phyloP scores from a whole-genome alignment of 176 grass and related monocot genomes.

The Pharus latifolius region DNA sequence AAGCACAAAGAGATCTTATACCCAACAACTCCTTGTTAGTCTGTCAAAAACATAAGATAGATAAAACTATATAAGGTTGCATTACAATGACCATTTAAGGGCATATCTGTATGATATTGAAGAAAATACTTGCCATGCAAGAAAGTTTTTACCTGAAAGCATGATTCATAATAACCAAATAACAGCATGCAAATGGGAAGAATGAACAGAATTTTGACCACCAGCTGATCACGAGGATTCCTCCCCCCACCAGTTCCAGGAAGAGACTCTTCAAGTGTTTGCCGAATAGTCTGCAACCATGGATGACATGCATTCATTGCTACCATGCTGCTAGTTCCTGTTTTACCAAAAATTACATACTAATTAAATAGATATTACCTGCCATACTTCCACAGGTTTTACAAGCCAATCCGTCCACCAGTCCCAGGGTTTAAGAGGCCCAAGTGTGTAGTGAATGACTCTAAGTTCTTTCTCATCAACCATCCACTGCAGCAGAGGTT shows the following conservation, averaged over 20 bases:
- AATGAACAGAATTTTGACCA: conserved; percentile 60
- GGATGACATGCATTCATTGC: conserved; percentile 2
- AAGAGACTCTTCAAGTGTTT: conserved; percentile 75
- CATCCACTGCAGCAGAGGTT: conserved; percentile 72
- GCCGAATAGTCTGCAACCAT: conserved; percentile 54
- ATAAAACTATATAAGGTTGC: neutral
- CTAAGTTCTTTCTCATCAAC: conserved; percentile 89
- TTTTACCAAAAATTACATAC: conserved; percentile 1
- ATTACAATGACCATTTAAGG: neutral
- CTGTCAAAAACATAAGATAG: conserved; percentile 32
- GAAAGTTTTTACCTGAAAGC: conserved; percentile 54
- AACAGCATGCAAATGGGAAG: conserved; percentile 58
- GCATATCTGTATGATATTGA: neutral
- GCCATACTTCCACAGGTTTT: conserved; percentile 94
- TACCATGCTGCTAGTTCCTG: neutral
- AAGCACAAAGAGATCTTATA: conserved; percentile 22
- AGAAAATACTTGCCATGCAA: conserved; percentile 1
- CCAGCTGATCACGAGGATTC: conserved; percentile 49
- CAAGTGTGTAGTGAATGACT: conserved; percentile 90
- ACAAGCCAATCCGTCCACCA: conserved; percentile 96
- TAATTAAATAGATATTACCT: conserved; percentile 45
- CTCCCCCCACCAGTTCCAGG: conserved; percentile 74
- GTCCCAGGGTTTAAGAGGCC: conserved; percentile 95
- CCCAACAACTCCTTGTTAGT: conserved; percentile 43
- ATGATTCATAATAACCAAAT: conserved; percentile 67